Evolutionary conservation across 2,329 filamentous ascomycete genomes (phyloP).

Genomic region (Clarireedia homoeocarpa): DNA sequence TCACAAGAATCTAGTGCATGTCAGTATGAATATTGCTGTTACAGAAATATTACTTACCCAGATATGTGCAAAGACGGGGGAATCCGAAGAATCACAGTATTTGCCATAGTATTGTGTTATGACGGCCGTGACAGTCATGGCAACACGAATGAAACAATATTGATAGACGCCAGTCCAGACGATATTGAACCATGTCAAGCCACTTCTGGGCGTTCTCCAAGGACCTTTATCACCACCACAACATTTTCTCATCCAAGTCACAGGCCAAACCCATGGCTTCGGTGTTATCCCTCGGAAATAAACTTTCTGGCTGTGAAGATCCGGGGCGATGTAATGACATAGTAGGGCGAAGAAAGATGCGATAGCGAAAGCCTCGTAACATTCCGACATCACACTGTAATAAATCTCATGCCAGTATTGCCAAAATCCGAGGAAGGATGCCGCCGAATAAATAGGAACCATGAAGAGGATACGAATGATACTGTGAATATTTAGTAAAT

Average conservation of each 20-base stretch:
- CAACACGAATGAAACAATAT: constrained; percentile 73
- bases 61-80: constrained; percentile 72
- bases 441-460: constrained; percentile 72
- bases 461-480: constrained; percentile 86
- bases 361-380: constrained; percentile 85
- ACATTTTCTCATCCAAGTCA: constrained; percentile 63
- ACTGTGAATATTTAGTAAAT: constrained; percentile 33
- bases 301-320: constrained; percentile 71
- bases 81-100: constrained; percentile 75
- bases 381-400: constrained; percentile 73
- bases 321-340: constrained; percentile 72
- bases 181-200: constrained; percentile 86
- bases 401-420: constrained; percentile 76
- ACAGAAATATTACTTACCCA: constrained; percentile 50
- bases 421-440: constrained; percentile 64
- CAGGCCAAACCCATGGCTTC: constrained; percentile 65
- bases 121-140: constrained; percentile 73
- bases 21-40: constrained; percentile 10
- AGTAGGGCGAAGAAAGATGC: constrained; percentile 78
- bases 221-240: constrained; percentile 61
- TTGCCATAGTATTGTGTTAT: constrained; percentile 58
- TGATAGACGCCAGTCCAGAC: constrained; percentile 79
- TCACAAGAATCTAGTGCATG: constrained; percentile 45
- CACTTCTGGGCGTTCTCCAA: constrained; percentile 69
- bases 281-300: constrained; percentile 66